Evolutionary conservation across 1,139 yeast species (phyloP), one percentile per base, ranked within the genome.

Genomic region (Blastobotrys buckinghamii): DNA sequence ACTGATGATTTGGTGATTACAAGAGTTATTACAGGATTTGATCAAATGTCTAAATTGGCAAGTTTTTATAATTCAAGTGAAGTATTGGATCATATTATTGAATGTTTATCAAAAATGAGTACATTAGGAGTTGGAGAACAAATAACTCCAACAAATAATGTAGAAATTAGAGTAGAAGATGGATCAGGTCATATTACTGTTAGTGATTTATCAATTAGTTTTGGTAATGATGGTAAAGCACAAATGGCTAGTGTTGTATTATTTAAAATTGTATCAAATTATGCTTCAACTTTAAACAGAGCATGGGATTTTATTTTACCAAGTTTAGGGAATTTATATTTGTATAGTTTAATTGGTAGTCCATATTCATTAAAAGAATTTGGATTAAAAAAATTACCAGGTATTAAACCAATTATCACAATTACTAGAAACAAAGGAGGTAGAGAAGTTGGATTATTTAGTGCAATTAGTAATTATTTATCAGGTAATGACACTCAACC

Each of bases 161-260:
- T 68, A 8, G 75, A 73, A 52, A 72, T 77, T 38, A 60, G 62
- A 35, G 60, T 69, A 37, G 78, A 77, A 47, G 76, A 76, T 34
- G 75, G 71, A 39, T 70, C 73, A 1, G 43, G 42, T 7, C 35
- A 20, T 33, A 82, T 79, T 2, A 82, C 86, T 9, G 92, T 92
- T 2, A 84, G 95, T 62, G 90, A 87, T 51, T 70, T 81, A 53
- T 79, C 96, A 0, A 88, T 89, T 9, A 77, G 83, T 66, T 82
- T 92, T 65, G 99, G 98, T 7, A 75, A 84, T 44, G 95, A 89
- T 61, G 87, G 87, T 68, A 88, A 90, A 59, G 96, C 96, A 0
- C 98, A 94, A 63, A 71, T 92, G 55, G 85, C 96, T 4, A 76
- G 89, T 1, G 89, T 90, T 45, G 90, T 92, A 0, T 71, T 92